A percentile compares a stretch with the other conserved stretches of the same genome.
These are phyloP conservation scores for Incumbomyces lentus DNA, from an alignment of 2,329 filamentous ascomycete species.

Conservation along the genomic window DNA sequence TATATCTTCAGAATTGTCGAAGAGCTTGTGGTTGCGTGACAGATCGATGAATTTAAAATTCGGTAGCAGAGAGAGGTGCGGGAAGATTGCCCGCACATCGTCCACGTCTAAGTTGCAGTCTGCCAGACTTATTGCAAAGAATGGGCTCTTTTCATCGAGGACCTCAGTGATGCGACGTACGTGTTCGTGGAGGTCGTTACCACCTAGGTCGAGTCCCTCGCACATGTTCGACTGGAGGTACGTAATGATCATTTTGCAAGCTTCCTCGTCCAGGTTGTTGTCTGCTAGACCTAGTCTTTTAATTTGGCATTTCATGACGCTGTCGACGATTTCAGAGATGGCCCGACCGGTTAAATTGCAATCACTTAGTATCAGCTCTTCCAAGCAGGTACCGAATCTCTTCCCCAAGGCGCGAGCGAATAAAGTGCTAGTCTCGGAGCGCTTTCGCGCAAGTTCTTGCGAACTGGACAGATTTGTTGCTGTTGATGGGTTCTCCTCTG, in stretches of 20 bases:
- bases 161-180: constrained; percentile 41
- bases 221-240: constrained; percentile 70
- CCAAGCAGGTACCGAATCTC: constrained; percentile 64
- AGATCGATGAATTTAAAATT: constrained; percentile 83
- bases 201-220: constrained; percentile 78
- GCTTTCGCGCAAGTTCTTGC: constrained; percentile 13
- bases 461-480: constrained; percentile 9
- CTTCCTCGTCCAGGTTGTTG: constrained; percentile 65
- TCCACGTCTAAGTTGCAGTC: constrained; percentile 70
- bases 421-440: constrained; percentile 50
- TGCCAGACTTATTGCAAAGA: constrained; percentile 77
- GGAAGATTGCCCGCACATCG: constrained; percentile 64
- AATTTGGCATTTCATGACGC: constrained; percentile 66
- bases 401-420: constrained; percentile 67
- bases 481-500: constrained; percentile 14
- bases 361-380: constrained; percentile 73
- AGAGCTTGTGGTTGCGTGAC: constrained; percentile 77
- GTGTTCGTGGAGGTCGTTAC: constrained; percentile 57
- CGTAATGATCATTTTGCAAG: constrained; percentile 62
- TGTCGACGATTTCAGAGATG: constrained; percentile 68
- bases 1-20: constrained; percentile 62
- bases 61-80: constrained; percentile 57
- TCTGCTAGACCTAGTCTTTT: constrained; percentile 72
- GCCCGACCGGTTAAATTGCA: constrained; percentile 63
- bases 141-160: constrained; percentile 40